Conservation (phyloP, 2,329 filamentous ascomycete genomes). For the Fusarium keratoplasticum region DNA sequence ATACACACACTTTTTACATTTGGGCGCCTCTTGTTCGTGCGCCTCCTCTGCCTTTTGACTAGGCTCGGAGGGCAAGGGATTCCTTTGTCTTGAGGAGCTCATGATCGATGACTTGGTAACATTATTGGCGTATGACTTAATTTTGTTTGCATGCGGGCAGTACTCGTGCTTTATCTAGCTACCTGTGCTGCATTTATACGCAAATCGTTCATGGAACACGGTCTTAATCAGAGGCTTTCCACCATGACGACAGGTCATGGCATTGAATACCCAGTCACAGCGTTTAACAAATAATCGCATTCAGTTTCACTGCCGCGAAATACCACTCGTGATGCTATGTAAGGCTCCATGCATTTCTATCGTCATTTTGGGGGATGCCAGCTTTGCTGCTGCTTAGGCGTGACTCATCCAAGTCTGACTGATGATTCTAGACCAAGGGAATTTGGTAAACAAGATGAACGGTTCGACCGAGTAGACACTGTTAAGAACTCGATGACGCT, state of each 20-base stretch:
- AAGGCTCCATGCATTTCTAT: too few species aligned
- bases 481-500: background rate
- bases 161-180: background rate
- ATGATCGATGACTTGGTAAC: background rate
- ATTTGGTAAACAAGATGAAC: background rate
- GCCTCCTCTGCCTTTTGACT: background rate
- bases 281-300: background rate
- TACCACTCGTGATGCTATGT: background rate
- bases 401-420: background rate
- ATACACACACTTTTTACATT: background rate
- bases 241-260: background rate
- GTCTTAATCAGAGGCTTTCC: background rate
- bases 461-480: background rate
- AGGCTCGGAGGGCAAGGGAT: background rate
- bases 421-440: background rate
- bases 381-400: background rate
- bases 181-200: background rate
- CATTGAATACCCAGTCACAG: background rate
- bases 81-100: background rate
- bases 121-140: background rate
- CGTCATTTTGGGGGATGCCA: background rate
- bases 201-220: background rate
- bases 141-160: background rate
- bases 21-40: background rate
- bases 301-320: background rate